phyloP scores from a whole-genome alignment of 257 asterid genomes.

The Rehmannia glutinosa region DNA sequence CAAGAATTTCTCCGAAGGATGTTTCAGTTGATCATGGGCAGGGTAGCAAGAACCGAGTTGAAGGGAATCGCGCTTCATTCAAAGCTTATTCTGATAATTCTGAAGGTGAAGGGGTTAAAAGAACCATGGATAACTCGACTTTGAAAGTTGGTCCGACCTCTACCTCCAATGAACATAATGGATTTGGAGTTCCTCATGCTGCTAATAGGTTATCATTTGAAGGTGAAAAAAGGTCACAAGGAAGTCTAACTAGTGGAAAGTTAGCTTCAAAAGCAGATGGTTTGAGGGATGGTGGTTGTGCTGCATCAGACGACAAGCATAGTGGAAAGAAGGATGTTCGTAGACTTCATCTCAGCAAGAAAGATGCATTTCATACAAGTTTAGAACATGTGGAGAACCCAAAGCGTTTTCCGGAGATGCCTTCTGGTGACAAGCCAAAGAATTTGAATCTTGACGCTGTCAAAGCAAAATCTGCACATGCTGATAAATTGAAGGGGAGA shows the following conservation, averaged over 20 bases:
- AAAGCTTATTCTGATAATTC: constrained; percentile 27
- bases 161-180: constrained; percentile 32
- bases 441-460: constrained; percentile 31
- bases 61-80: constrained; percentile 26
- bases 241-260: constrained; percentile 41
- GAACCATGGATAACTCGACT: constrained; percentile 14
- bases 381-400: constrained; percentile 28
- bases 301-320: constrained; percentile 29
- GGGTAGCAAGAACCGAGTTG: constrained; percentile 20
- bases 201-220: constrained; percentile 33
- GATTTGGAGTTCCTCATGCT: constrained; percentile 20
- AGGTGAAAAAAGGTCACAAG: constrained; percentile 46
- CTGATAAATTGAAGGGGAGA: constrained; percentile 44
- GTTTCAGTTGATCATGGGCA: constrained; percentile 30
- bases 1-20: constrained; percentile 30
- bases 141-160: constrained; percentile 28
- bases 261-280: constrained; percentile 29
- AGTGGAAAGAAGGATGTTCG: constrained; percentile 39
- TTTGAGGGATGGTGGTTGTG: constrained; percentile 30
- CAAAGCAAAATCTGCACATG: constrained; percentile 31
- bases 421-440: constrained; percentile 39
- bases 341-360: constrained; percentile 20
- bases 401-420: constrained; percentile 30
- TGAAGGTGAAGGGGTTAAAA: constrained; percentile 39
- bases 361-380: constrained; percentile 16